Conservation (phyloP, 495 filamentous ascomycete species). For the Penicillium canescens region DNA sequence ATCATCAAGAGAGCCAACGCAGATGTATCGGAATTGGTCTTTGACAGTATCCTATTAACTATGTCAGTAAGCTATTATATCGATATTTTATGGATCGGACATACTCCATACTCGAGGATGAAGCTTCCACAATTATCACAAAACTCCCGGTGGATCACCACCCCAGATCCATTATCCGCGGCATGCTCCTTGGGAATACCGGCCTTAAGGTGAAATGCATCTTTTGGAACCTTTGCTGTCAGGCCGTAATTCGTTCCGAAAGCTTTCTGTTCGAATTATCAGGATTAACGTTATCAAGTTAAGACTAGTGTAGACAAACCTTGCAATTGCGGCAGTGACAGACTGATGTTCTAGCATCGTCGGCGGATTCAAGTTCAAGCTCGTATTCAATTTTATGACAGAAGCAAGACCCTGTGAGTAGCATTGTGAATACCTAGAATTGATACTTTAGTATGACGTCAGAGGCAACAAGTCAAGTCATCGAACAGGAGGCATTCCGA, state of each 20-base stretch:
- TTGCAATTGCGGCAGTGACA: conserved; percentile 69
- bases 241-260: conserved; percentile 65
- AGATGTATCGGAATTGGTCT: conserved; percentile 60
- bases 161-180: conserved; percentile 58
- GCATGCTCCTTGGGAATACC: conserved; percentile 50
- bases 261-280: conserved; percentile 41
- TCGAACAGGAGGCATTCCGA: too few relatives aligned
- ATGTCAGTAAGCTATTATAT: neutral
- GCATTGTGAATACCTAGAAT: conserved; percentile 19
- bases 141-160: conserved; percentile 59
- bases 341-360: conserved; percentile 63
- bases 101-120: conserved; percentile 64
- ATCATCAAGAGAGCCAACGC: conserved; percentile 65
- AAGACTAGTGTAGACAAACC: conserved; percentile 15
- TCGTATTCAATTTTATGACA: conserved; percentile 50
- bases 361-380: conserved; percentile 42
- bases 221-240: conserved; percentile 60
- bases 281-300: too few relatives aligned
- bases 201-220: conserved; percentile 39
- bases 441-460: neutral
- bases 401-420: conserved; percentile 47
- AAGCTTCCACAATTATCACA: conserved; percentile 62
- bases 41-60: conserved; percentile 49
- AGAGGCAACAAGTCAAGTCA: too few relatives aligned
- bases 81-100: conserved; percentile 3